Conservation (phyloP, 2,329 filamentous ascomycete genomes). For the Calcarisporium arbuscula region DNA sequence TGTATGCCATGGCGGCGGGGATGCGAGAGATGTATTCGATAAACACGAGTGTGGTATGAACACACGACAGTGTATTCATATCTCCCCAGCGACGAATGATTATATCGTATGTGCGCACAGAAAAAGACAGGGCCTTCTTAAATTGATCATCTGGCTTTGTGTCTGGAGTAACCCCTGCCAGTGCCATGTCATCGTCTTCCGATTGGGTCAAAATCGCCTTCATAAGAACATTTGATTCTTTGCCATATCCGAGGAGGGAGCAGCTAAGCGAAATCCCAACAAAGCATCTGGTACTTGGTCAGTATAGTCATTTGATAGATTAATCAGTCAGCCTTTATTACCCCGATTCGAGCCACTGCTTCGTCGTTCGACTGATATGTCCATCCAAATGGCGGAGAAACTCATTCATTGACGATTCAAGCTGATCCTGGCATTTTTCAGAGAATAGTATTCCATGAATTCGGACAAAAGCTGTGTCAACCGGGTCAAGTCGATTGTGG, state of each 20-base stretch:
- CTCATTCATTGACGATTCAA: constrained; percentile 35
- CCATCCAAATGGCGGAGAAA: constrained; percentile 50
- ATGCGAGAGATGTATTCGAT: constrained; percentile 38
- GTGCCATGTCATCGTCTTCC: constrained; percentile 4
- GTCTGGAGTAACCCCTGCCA: no score
- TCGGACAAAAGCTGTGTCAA: constrained; percentile 57
- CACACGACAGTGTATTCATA: constrained; percentile 52
- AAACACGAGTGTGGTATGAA: constrained; percentile 58
- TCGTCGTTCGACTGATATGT: constrained; percentile 46
- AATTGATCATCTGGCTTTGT: constrained; percentile 21
- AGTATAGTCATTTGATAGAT: constrained; percentile 1
- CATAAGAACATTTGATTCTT: constrained; percentile 40
- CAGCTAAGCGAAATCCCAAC: constrained; percentile 25
- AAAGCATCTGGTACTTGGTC: constrained; percentile 19
- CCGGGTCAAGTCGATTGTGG: constrained; percentile 22
- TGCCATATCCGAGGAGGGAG: constrained; percentile 26
- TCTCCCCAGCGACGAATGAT: constrained; percentile 49
- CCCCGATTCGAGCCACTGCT: constrained; percentile 47
- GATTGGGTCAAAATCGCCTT: constrained; percentile 25
- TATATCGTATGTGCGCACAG: constrained; percentile 36
- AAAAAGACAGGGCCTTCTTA: constrained; percentile 31
- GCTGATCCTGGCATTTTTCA: constrained; percentile 37
- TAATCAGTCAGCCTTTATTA: constrained; percentile 6
- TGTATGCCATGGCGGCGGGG: constrained; percentile 33
- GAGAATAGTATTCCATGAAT: constrained; percentile 60